These are phyloP conservation scores for Hyaloscypha bicolor DNA, from an alignment of 495 filamentous ascomycete genomes.

Conservation along the genomic window DNA sequence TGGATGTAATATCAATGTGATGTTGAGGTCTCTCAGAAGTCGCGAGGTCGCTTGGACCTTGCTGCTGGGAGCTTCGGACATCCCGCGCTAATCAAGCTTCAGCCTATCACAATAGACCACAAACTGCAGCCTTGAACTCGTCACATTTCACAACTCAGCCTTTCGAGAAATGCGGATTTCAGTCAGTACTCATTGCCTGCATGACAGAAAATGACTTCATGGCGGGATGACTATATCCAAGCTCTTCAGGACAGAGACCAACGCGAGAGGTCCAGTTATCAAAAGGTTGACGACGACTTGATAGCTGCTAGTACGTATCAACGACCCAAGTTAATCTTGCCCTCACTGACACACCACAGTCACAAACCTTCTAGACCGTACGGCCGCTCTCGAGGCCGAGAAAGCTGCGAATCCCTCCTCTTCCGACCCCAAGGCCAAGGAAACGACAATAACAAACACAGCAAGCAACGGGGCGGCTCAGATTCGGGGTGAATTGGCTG, in stretches of 20 bases:
- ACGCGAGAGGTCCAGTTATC: constrained; percentile 53
- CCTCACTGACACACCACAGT: constrained; percentile 45
- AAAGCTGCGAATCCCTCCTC: constrained; percentile 39
- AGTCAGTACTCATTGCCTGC: background rate
- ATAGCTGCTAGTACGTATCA: constrained; percentile 60
- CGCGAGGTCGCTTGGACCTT: constrained; percentile 14
- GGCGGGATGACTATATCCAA: constrained; percentile 59
- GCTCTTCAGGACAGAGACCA: constrained; percentile 58
- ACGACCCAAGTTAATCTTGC: constrained; percentile 12
- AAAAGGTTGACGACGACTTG: constrained; percentile 41
- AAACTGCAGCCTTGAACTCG: constrained; percentile 14
- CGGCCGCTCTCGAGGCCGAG: constrained; percentile 57
- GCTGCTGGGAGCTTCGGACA: background rate
- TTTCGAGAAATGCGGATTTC: background rate
- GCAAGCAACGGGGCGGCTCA: constrained; percentile 45
- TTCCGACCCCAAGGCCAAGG: constrained; percentile 16
- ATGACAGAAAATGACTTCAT: constrained; percentile 36
- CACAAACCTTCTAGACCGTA: constrained; percentile 69
- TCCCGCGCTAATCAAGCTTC: constrained; percentile 12
- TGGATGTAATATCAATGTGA: constrained; percentile 20
- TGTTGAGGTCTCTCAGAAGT: constrained; percentile 12
- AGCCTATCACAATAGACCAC: background rate
- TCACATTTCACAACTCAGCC: constrained; percentile 7
- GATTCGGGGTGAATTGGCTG: constrained; percentile 64
- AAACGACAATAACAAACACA: constrained; percentile 33